Conservation (phyloP, 129 eudicot species). For the Helichrysum umbraculigerum region DNA sequence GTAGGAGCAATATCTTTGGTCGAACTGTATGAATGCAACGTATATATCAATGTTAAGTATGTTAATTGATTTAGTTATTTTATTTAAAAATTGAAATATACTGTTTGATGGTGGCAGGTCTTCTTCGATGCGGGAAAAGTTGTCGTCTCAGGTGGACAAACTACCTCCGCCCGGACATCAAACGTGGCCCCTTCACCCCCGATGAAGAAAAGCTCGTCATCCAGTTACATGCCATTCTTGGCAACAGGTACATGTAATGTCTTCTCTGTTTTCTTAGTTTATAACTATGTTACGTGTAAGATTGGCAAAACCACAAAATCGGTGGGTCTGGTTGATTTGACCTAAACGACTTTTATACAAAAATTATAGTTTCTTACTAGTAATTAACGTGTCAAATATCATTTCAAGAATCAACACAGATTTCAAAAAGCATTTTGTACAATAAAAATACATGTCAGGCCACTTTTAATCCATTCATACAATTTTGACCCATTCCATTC, state of each 20-base stretch:
- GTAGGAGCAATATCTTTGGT: too few relatives aligned
- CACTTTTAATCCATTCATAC: background rate
- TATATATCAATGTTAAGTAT: too few relatives aligned
- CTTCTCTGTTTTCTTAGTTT: background rate
- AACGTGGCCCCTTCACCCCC: constrained; percentile 76
- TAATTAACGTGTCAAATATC: background rate
- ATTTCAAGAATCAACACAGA: background rate
- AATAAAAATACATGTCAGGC: background rate
- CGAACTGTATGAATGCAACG: too few relatives aligned
- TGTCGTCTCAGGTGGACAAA: constrained; percentile 91
- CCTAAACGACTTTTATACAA: background rate
- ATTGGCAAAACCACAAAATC: background rate
- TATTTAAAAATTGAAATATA: background rate
- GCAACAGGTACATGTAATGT: constrained; percentile 65
- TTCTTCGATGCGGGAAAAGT: constrained; percentile 95
- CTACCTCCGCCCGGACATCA: constrained; percentile 87
- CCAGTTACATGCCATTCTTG: constrained; percentile 89
- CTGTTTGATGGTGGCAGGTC: constrained; percentile 45
- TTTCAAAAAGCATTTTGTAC: too few relatives aligned
- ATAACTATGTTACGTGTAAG: background rate
- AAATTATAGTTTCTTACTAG: background rate
- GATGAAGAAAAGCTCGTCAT: constrained; percentile 90
- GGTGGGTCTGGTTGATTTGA: background rate
- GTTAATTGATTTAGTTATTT: too few relatives aligned
- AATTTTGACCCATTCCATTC: background rate